These are phyloP conservation scores for Yamadazyma membranifaciens DNA, from an alignment of 1,139 yeast species.

Conservation along the genomic window DNA sequence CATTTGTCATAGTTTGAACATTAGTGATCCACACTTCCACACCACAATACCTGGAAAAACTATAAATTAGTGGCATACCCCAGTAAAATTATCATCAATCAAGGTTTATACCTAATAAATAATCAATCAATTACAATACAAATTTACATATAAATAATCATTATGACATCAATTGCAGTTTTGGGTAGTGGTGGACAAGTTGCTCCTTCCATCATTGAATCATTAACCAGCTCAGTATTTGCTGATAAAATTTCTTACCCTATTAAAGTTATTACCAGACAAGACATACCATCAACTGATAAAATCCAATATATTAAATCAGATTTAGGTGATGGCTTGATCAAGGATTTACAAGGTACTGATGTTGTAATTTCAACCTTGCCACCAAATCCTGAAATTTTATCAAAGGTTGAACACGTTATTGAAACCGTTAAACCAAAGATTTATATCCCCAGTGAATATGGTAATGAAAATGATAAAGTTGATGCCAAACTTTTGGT, in stretches of 20 bases:
- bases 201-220: slow-evolving; percentile 47
- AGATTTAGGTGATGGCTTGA: slow-evolving; percentile 20
- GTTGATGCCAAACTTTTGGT: slow-evolving; percentile 25
- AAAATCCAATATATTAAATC: slow-evolving; percentile 41
- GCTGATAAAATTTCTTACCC: slow-evolving; percentile 46
- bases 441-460: slow-evolving; percentile 62
- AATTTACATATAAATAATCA: not conserved
- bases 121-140: not conserved
- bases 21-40: too few relatives aligned
- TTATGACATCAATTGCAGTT: slow-evolving; percentile 43
- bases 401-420: slow-evolving; percentile 28
- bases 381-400: slow-evolving; percentile 23
- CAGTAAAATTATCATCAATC: not conserved
- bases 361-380: slow-evolving; percentile 53
- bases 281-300: slow-evolving; percentile 33
- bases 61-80: too few relatives aligned
- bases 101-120: not conserved
- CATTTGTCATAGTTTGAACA: not conserved
- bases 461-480: slow-evolving; percentile 44
- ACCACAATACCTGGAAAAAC: too few relatives aligned
- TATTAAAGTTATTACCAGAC: slow-evolving; percentile 50
- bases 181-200: slow-evolving; percentile 54
- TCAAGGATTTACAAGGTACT: slow-evolving; percentile 39
- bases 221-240: slow-evolving; percentile 45
- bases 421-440: slow-evolving; percentile 45